Evolutionary conservation across 2,329 filamentous ascomycete species (phyloP).

Genomic region (Calonectria ilicicola): DNA sequence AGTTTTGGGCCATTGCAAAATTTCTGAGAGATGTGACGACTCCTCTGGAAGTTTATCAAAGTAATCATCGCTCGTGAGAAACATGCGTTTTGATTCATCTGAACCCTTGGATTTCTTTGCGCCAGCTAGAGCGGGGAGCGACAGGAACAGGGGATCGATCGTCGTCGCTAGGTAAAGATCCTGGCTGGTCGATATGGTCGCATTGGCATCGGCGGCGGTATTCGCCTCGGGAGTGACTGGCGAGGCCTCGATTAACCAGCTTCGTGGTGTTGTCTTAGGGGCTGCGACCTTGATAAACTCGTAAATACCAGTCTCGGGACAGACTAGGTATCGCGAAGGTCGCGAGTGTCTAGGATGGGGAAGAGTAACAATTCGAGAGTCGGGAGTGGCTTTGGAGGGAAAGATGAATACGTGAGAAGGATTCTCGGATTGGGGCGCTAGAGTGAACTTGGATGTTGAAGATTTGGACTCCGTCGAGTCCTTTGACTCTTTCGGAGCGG

Average conservation of each 20-base stretch:
- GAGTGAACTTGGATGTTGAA: slow-evolving; percentile 53
- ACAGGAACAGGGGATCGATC: slow-evolving; percentile 85
- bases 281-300: slow-evolving; percentile 72
- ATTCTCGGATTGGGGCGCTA: slow-evolving; percentile 55
- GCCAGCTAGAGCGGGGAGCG: slow-evolving; percentile 77
- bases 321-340: slow-evolving; percentile 71
- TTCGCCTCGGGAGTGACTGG: slow-evolving; percentile 24
- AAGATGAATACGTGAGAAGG: slow-evolving; percentile 71
- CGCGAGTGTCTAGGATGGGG: slow-evolving; percentile 68
- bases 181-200: slow-evolving; percentile 69
- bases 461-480: slow-evolving; percentile 44
- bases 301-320: slow-evolving; percentile 71
- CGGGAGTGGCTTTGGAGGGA: slow-evolving; percentile 64
- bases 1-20: slow-evolving; percentile 63
- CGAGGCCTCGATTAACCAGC: slow-evolving; percentile 68
- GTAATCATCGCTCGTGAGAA: slow-evolving; percentile 78
- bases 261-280: slow-evolving; percentile 66
- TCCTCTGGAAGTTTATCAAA: slow-evolving; percentile 70
- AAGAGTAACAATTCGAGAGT: slow-evolving; percentile 70
- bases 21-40: slow-evolving; percentile 68
- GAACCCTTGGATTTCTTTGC: slow-evolving; percentile 53
- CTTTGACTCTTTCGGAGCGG: slow-evolving; percentile 39
- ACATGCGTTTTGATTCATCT: slow-evolving; percentile 69
- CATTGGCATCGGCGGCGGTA: slow-evolving; percentile 32
- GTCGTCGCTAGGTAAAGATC: slow-evolving; percentile 87